Evolutionary conservation across 371 early-diverging fungal species (phyloP).

Genomic region (Mortierella sp.): DNA sequence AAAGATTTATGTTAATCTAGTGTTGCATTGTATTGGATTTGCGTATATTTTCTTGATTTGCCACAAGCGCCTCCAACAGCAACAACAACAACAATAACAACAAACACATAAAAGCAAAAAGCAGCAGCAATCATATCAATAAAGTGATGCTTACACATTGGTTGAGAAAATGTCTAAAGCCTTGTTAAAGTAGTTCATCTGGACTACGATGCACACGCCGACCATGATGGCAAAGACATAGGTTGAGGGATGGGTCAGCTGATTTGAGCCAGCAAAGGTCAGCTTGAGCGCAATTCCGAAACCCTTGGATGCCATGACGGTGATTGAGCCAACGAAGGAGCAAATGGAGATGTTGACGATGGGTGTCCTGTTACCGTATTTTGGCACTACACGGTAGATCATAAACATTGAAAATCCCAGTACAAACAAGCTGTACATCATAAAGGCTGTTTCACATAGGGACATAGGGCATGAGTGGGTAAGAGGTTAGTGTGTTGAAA

Average conservation of each 20-base stretch:
- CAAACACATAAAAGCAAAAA: background rate
- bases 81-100: background rate
- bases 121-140: too few relatives aligned
- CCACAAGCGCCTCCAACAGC: background rate
- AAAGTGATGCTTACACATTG: constrained; percentile 69
- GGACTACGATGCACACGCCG: constrained; percentile 85
- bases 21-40: too few relatives aligned
- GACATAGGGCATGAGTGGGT: background rate
- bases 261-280: constrained; percentile 92
- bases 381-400: constrained; percentile 85
- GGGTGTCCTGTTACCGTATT: constrained; percentile 82
- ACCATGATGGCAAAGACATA: constrained; percentile 88
- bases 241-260: constrained; percentile 87
- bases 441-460: constrained; percentile 67
- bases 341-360: constrained; percentile 92
- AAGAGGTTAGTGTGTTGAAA: constrained; percentile 21
- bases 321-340: constrained; percentile 89
- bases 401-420: constrained; percentile 71
- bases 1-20: background rate
- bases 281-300: constrained; percentile 93
- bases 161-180: constrained; percentile 92
- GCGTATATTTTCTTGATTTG: too few relatives aligned
- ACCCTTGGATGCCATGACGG: constrained; percentile 92
- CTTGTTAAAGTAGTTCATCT: constrained; percentile 98
- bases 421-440: constrained; percentile 82